A percentile compares a stretch with the other conserved stretches of the same genome.
These are phyloP conservation scores for Plectosphaerella sp. DNA, from an alignment of 2,329 filamentous ascomycete species.

Conservation along the genomic window DNA sequence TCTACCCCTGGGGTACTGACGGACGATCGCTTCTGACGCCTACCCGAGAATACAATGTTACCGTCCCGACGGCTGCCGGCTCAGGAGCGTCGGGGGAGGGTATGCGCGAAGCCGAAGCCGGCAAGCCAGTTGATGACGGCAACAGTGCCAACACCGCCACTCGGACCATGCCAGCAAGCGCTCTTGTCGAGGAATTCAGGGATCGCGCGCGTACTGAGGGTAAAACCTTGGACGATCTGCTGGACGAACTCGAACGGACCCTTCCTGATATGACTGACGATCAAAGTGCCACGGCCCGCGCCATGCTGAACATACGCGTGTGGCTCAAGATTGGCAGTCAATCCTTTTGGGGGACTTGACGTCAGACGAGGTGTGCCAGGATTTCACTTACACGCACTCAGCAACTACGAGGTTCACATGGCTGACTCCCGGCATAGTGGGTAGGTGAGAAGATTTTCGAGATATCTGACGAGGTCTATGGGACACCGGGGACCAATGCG, in stretches of 20 bases:
- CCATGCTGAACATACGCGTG: slow-evolving; percentile 10
- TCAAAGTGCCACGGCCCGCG: not conserved
- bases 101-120: too few relatives aligned
- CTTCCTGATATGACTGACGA: not conserved
- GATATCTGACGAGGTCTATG: slow-evolving; percentile 6
- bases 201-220: slow-evolving; percentile 7
- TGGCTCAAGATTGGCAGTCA: slow-evolving; percentile 25
- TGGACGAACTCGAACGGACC: not conserved
- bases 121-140: too few relatives aligned
- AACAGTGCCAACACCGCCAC: too few relatives aligned
- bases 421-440: slow-evolving; percentile 13
- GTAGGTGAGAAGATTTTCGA: slow-evolving; percentile 16
- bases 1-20: slow-evolving; percentile 20
- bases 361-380: slow-evolving; percentile 20
- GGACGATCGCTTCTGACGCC: slow-evolving; percentile 25
- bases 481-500: slow-evolving; percentile 11
- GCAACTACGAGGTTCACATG: too few relatives aligned
- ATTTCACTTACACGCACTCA: not conserved
- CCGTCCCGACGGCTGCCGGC: too few relatives aligned
- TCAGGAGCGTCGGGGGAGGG: too few relatives aligned
- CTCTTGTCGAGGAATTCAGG: slow-evolving; percentile 11
- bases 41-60: slow-evolving; percentile 5
- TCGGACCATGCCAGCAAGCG: not conserved
- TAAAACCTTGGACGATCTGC: slow-evolving; percentile 12
- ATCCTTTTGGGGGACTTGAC: slow-evolving; percentile 21